A percentile compares a stretch with the other conserved stretches of the same genome.
Evolutionary conservation across 345 rosid species (phyloP).

Genomic region (Eucalyptus marginata): DNA sequence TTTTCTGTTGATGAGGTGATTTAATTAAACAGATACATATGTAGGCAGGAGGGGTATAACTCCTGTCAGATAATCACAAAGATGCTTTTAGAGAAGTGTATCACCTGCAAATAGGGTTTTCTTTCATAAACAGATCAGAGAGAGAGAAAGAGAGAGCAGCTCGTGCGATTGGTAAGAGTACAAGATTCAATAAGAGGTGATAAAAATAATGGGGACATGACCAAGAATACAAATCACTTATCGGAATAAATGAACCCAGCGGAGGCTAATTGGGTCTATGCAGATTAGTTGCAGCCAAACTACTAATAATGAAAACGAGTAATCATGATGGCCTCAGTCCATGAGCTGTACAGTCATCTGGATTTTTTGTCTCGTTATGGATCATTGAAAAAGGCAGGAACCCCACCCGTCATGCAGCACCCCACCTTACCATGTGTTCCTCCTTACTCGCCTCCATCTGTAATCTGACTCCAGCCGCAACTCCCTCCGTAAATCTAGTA

Average conservation of each 20-base stretch:
- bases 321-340: not conserved
- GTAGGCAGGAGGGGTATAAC: not conserved
- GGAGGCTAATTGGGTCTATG: not conserved
- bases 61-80: not conserved
- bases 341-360: not conserved
- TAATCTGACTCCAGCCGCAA: not conserved
- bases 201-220: not conserved
- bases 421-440: not conserved
- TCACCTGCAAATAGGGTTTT: not conserved
- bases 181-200: not conserved
- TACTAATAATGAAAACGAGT: not conserved
- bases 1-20: not conserved
- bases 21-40: not conserved
- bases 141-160: not conserved
- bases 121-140: not conserved
- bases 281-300: not conserved
- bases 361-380: not conserved
- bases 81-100: not conserved
- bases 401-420: not conserved
- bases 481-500: not conserved
- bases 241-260: not conserved
- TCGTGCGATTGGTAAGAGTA: not conserved
- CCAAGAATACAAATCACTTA: not conserved
- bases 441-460: not conserved
- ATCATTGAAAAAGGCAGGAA: not conserved